Base-by-base conservation (phyloP, 306 rosid genomes). In the Cicer pinnatifidum region DNA sequence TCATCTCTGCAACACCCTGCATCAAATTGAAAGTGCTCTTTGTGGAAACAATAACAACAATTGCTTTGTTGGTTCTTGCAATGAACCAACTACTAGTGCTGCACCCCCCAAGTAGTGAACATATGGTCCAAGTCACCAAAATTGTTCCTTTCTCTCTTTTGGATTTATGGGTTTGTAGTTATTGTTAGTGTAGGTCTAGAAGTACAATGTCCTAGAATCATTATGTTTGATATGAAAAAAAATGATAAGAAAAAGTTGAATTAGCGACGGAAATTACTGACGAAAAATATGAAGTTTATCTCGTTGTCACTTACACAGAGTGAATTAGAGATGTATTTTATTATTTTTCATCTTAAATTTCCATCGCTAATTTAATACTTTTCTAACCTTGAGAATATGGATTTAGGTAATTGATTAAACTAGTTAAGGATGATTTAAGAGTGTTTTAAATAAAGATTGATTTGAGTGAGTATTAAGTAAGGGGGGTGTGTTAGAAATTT, bases 1-100 rank as follows among this genome's bases (percentile, higher is more conserved):
- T 87, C 98, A 91, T 74, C 84, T 91, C 5, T 86, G 92, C 81
- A 94, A 84, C 82, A 88, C 93, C 10, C 81, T 91, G 69, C 95
- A 88, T 43, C 98, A 91, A 60, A 94, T 94, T 52, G 84, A 78
- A 72, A 67, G 88, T 0, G 82, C 94, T 37, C 94, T 93, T 2
- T 77, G 84, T 45, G 68, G 60, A 73, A 20, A 64, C 6, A 43
- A 38, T 69, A 16, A 69, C 8, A 56, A 20, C 51, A 35, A 46
- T 41, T 68, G 72, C 44, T 77, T 11, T 16, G 38, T 69, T 3
- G 83, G 84, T 6, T 65, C 82, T 70, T 77, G 75, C 77, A 15
- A 77, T 23, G 90, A 89, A 41, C 75, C 85, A 10, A 13, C 73
- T 7, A 58, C 73, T 10, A 46, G 74, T 60, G 62, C 78, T 60